These are phyloP conservation scores for Pseudogymnoascus sp. DNA, from an alignment of 2,329 filamentous ascomycete genomes.

Conservation along the genomic window DNA sequence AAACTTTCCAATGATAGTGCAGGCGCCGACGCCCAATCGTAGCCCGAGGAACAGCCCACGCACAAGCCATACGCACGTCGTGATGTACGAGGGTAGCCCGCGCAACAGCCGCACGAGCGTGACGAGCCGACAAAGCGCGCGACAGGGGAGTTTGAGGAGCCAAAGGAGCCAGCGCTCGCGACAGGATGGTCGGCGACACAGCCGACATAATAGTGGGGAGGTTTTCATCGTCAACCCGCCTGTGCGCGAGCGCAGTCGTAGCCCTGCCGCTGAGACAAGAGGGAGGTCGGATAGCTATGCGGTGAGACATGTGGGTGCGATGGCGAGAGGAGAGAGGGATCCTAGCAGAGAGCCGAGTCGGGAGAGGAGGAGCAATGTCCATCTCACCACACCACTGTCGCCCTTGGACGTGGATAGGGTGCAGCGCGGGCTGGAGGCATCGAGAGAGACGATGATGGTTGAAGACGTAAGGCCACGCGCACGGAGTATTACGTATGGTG, in stretches of 20 bases:
- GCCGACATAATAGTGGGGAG: neutral
- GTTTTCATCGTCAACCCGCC: slow-evolving; percentile 2
- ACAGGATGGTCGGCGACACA: neutral
- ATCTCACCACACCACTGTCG: neutral
- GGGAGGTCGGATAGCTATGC: neutral
- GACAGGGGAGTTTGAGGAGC: neutral
- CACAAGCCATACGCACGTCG: slow-evolving; percentile 4
- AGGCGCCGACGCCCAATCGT: slow-evolving; percentile 7
- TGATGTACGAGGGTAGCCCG: neutral
- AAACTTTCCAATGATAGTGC: slow-evolving; percentile 4
- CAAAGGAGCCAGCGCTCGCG: slow-evolving; percentile 4
- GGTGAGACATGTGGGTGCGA: slow-evolving; percentile 1
- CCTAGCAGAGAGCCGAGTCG: slow-evolving; percentile 5
- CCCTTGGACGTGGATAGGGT: neutral
- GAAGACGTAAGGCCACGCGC: slow-evolving; percentile 9
- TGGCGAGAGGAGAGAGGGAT: neutral
- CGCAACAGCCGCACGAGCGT: slow-evolving; percentile 6
- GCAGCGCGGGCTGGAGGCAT: neutral
- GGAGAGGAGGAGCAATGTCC: slow-evolving; percentile 1
- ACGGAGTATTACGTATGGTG: slow-evolving; percentile 11
- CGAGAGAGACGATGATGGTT: neutral
- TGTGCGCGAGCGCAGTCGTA: neutral
- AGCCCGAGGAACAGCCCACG: neutral
- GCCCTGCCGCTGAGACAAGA: neutral
- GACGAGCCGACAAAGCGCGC: neutral